Base-by-base conservation (phyloP, 805 yeast species). In the Hemisphaericaspora nanyangensis region DNA sequence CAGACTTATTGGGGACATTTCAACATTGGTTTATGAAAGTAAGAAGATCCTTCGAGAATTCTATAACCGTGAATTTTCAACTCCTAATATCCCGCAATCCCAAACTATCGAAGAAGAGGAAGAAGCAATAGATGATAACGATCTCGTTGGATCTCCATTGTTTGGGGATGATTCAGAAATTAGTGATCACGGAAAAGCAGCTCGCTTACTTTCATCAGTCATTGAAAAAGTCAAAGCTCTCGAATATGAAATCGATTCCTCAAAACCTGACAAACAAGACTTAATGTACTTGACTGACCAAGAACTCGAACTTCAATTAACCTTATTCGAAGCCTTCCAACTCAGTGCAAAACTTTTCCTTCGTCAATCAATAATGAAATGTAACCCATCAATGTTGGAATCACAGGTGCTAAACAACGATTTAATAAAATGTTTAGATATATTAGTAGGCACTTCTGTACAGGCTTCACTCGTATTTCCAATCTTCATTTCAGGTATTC, bases 391-490 rank as follows among this genome's bases (percentile, higher is more conserved):
- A 1, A 69, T 81, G 24, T 55, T 83, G 36, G 87, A 81, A 44
- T 74, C 82, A 32, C 88, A 80, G 46, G 68, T 74, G 24, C 60
- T 85, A 31, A 66, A 74, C 25, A 68, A 68, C 37, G 80, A 79
- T 45, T 62, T 84, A 38, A 51, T 74, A 18, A 68, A 74, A 38
- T 71, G 82, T 41, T 58, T 85, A 17, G 86, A 82, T 47, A 68
- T 76, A 3, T 70, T 85, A 4, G 52, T 85, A 27, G 86, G 77
- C 2, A 69, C 91, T 0, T 72, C 77, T 1, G 81, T 84, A 31
- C 89, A 85, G 51, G 80, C 86, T 3, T 77, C 83, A 1, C 57
- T 85, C 12, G 81, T 85, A 29, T 85, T 86, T 58, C 95, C 95
- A 0, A 58, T 85, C 45, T 86, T 86, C 54, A 77, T 86, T 16